These are phyloP conservation scores for Peronospora farinosa DNA, from an alignment of 352 stramenopile genomes.

Conservation along the genomic window DNA sequence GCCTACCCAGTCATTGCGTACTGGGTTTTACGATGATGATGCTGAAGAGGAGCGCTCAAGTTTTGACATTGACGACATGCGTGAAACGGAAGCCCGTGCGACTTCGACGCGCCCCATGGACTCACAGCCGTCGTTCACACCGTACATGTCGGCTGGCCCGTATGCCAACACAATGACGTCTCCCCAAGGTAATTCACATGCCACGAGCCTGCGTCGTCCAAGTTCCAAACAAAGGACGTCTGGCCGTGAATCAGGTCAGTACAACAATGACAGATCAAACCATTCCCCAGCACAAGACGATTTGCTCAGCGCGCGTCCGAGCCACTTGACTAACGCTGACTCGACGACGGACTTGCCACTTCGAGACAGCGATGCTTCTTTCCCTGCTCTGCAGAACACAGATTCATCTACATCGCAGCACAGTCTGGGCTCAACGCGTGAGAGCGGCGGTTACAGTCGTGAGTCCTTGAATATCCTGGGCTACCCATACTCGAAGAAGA, in stretches of 20 bases:
- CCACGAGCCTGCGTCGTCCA: conserved; percentile 50
- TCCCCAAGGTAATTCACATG: conserved; percentile 66
- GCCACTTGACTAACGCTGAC: conserved; percentile 7
- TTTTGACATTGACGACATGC: conserved; percentile 82
- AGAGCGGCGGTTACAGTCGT: conserved; percentile 59
- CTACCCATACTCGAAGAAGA: conserved; percentile 81
- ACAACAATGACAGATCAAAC: conserved; percentile 20
- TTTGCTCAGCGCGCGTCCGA: conserved; percentile 15
- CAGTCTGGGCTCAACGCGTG: conserved; percentile 37
- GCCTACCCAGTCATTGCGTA: conserved; percentile 18
- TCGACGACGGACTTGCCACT: conserved; percentile 11
- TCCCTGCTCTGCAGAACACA: conserved; percentile 10
- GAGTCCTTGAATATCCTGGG: conserved; percentile 77
- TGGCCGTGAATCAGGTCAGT: conserved; percentile 17
- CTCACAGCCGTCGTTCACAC: conserved; percentile 20
- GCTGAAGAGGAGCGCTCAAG: conserved; percentile 51
- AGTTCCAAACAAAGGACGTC: conserved; percentile 23
- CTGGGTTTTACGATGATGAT: conserved; percentile 34
- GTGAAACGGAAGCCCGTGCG: conserved; percentile 46
- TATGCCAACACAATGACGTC: conserved; percentile 55
- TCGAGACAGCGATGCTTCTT: conserved; percentile 22
- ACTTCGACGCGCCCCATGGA: conserved; percentile 16
- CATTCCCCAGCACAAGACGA: conserved; percentile 10
- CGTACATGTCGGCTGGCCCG: conserved; percentile 27
- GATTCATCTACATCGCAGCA: conserved; percentile 26